These are phyloP conservation scores for Pseudonectria foliicola DNA, from an alignment of 2,329 filamentous ascomycete species.

Conservation along the genomic window DNA sequence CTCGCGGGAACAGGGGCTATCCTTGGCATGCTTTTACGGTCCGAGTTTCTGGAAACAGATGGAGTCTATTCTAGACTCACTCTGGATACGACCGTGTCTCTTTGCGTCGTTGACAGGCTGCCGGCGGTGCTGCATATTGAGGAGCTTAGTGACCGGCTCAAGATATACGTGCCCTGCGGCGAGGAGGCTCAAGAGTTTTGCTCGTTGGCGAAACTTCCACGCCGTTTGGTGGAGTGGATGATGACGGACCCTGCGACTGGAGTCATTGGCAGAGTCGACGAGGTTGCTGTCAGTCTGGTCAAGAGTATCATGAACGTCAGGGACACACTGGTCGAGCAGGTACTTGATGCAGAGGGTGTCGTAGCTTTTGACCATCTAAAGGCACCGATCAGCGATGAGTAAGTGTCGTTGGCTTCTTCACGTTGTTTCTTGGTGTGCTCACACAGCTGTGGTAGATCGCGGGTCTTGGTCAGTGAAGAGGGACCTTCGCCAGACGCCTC, in stretches of 20 bases:
- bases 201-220: constrained; percentile 11
- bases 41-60: constrained; percentile 7
- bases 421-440: too few relatives aligned
- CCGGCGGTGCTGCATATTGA: constrained; percentile 12
- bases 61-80: constrained; percentile 6
- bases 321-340: constrained; percentile 1
- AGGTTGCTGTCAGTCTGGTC: constrained; percentile 11
- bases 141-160: constrained; percentile 9
- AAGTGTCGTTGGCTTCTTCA: too few relatives aligned
- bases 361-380: neutral
- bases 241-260: constrained; percentile 14
- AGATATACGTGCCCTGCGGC: constrained; percentile 10
- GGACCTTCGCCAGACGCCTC: too few relatives aligned
- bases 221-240: constrained; percentile 17
- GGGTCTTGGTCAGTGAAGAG: too few relatives aligned
- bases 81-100: constrained; percentile 8
- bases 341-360: constrained; percentile 4
- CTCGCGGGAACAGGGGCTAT: constrained; percentile 8
- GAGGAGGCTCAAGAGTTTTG: constrained; percentile 14
- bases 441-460: too few relatives aligned
- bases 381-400: too few relatives aligned
- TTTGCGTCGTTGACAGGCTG: constrained; percentile 9
- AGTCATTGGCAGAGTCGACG: constrained; percentile 2
- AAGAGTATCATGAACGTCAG: constrained; percentile 9
- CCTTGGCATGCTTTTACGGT: constrained; percentile 10